A percentile compares a stretch with the other conserved stretches of the same genome.
These are phyloP conservation scores for Eutrema japonicum DNA, from an alignment of 345 rosid genomes.

Conservation along the genomic window DNA sequence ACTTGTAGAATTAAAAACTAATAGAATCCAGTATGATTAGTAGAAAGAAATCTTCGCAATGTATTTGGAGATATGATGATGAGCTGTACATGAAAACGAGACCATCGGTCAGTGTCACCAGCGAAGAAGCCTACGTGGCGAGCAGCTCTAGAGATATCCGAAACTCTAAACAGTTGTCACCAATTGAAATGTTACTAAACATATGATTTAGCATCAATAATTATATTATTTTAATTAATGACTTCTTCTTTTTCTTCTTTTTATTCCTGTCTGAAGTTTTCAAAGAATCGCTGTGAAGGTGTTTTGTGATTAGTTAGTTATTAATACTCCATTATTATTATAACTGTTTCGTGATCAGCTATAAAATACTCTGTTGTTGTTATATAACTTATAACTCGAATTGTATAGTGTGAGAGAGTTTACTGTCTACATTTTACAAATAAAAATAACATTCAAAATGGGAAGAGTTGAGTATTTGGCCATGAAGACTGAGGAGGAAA, in stretches of 20 bases:
- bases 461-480: slow-evolving; percentile 68
- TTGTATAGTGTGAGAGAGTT: slow-evolving; percentile 8
- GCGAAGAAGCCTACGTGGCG: slow-evolving; percentile 43
- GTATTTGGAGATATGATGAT: slow-evolving; percentile 13
- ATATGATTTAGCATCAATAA: background rate
- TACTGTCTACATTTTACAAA: background rate
- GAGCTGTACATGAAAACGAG: slow-evolving; percentile 19
- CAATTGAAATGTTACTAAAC: slow-evolving; percentile 7
- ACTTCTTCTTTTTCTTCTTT: background rate
- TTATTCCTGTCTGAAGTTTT: slow-evolving; percentile 1
- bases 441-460: slow-evolving; percentile 44
- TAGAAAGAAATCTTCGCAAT: slow-evolving; percentile 1
- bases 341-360: background rate
- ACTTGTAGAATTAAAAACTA: slow-evolving; percentile 22
- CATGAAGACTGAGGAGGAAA: slow-evolving; percentile 59
- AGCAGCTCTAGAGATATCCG: slow-evolving; percentile 23
- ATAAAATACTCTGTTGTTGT: slow-evolving; percentile 26
- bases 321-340: slow-evolving; percentile 24
- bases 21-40: background rate
- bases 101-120: slow-evolving; percentile 17
- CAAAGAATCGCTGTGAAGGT: slow-evolving; percentile 23
- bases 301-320: slow-evolving; percentile 8
- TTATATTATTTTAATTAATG: background rate
- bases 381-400: slow-evolving; percentile 15
- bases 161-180: slow-evolving; percentile 19